These are phyloP conservation scores for Sporopachydermia quercuum DNA, from an alignment of 805 yeast genomes.

Conservation along the genomic window DNA sequence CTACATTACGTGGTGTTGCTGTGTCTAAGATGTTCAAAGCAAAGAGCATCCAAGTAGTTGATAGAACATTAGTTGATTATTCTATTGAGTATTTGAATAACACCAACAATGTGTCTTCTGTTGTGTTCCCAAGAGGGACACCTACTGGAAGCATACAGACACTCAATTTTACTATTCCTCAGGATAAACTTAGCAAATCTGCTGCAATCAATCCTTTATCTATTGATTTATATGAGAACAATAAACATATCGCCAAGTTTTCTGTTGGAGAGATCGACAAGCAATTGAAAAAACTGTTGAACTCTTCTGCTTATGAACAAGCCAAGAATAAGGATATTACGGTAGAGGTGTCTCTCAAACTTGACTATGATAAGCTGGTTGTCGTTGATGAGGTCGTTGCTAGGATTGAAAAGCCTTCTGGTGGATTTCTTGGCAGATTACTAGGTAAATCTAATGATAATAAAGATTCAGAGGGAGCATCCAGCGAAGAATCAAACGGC, in stretches of 20 bases:
- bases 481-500: constrained; percentile 4
- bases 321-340: too few species aligned
- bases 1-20: constrained; percentile 70
- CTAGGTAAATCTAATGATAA: constrained; percentile 8
- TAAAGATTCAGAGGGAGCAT: too few species aligned
- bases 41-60: constrained; percentile 43
- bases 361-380: constrained; percentile 1
- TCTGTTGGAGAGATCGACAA: neutral
- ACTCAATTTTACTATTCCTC: constrained; percentile 23
- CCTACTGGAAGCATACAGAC: constrained; percentile 19
- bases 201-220: constrained; percentile 15
- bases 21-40: constrained; percentile 55
- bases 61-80: constrained; percentile 37
- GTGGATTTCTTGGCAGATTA: constrained; percentile 5
- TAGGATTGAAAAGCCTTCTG: constrained; percentile 6
- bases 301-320: neutral
- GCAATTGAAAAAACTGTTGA: neutral
- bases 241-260: constrained; percentile 16
- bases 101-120: constrained; percentile 14
- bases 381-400: constrained; percentile 5
- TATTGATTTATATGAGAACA: constrained; percentile 25
- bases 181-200: constrained; percentile 13
- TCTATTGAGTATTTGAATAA: constrained; percentile 19
- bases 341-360: neutral
- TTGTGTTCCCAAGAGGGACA: constrained; percentile 35